Conservation (phyloP, 768 basidiomycete genomes). For the Udeniomyces megalosporus region DNA sequence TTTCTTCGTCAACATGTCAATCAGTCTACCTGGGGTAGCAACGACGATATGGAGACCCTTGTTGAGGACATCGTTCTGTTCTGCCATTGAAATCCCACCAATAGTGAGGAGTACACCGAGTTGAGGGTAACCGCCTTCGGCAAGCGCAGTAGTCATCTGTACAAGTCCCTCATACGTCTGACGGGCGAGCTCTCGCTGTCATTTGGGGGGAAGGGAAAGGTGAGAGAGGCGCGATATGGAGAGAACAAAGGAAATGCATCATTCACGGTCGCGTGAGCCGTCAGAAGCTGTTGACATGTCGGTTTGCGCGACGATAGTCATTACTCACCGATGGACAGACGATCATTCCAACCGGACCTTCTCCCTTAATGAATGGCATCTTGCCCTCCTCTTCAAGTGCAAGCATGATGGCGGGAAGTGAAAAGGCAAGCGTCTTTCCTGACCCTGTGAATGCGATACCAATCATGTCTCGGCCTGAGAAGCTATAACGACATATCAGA, state of each 20-base stretch:
- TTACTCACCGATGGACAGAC: constrained; percentile 63
- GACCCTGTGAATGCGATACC: constrained; percentile 99
- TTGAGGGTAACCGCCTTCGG: constrained; percentile 63
- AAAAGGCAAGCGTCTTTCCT: constrained; percentile 96
- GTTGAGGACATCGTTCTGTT: constrained; percentile 80
- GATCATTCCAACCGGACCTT: constrained; percentile 92
- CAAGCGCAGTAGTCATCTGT: constrained; percentile 65
- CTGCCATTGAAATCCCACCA: constrained; percentile 94
- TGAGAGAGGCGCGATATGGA: not conserved
- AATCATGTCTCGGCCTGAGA: constrained; percentile 90
- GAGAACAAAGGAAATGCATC: not conserved
- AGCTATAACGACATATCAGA: constrained; percentile 45
- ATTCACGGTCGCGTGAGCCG: not conserved
- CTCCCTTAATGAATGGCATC: constrained; percentile 74
- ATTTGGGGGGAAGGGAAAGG: not conserved
- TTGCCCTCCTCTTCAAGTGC: constrained; percentile 85
- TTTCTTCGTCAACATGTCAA: constrained; percentile 96
- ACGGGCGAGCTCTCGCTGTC: constrained; percentile 68
- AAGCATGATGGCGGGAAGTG: constrained; percentile 91
- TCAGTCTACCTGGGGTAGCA: constrained; percentile 88
- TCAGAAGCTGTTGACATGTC: not conserved
- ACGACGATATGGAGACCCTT: constrained; percentile 91
- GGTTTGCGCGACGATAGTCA: not conserved
- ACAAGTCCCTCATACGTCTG: constrained; percentile 93
- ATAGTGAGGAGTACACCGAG: constrained; percentile 84